Evolutionary conservation across 345 rosid genomes (phyloP).

Genomic region (Hibiscus tridactylites): DNA sequence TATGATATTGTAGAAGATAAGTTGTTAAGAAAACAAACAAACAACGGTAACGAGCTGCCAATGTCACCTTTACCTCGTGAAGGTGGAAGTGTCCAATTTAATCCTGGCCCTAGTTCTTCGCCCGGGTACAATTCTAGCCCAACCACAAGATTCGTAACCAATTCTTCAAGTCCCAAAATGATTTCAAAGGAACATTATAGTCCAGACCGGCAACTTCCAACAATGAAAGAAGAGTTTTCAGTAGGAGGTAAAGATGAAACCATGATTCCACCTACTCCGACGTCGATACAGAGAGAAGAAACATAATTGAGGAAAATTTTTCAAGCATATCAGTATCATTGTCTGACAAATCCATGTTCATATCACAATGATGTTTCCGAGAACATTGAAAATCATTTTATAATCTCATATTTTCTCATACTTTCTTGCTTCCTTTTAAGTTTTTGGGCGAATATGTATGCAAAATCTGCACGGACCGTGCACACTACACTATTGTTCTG

Average conservation of each 20-base stretch:
- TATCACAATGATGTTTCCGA: too few relatives aligned
- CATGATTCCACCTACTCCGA: not conserved
- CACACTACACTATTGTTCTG: too few relatives aligned
- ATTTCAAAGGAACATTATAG: slow-evolving; percentile 30
- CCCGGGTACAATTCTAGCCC: slow-evolving; percentile 24
- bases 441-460: not conserved
- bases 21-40: slow-evolving; percentile 15
- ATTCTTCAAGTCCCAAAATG: slow-evolving; percentile 45
- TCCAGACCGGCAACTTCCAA: slow-evolving; percentile 35
- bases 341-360: not conserved
- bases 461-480: too few relatives aligned
- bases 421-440: too few relatives aligned
- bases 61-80: slow-evolving; percentile 49
- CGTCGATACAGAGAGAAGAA: not conserved
- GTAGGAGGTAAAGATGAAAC: not conserved
- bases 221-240: slow-evolving; percentile 30
- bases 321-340: not conserved
- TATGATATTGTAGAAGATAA: not conserved
- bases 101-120: slow-evolving; percentile 19
- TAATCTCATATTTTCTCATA: not conserved
- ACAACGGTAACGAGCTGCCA: slow-evolving; percentile 8
- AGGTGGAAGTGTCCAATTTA: slow-evolving; percentile 25
- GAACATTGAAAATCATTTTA: not conserved
- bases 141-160: slow-evolving; percentile 11
- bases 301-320: not conserved